Evolutionary conservation across 768 basidiomycete species (phyloP), one percentile per base, ranked within the genome.

Genomic region (Phlebiopsis flavidoalba): DNA sequence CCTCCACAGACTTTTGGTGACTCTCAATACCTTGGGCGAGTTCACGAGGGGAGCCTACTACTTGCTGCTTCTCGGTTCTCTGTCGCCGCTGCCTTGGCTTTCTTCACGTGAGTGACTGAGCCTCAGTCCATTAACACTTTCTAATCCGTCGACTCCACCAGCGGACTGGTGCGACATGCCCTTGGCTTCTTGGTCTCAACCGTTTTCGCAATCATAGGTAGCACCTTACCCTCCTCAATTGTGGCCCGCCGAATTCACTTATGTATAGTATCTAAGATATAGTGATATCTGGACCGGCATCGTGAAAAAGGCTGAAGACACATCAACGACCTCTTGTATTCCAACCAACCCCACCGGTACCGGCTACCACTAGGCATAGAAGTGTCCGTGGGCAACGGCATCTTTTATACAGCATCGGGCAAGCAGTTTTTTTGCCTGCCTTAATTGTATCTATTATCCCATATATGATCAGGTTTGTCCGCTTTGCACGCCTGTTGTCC

Each of bases 231-330:
- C 70, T 91, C 51, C 77, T 93, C 53, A n/a, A 83, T 87, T 46
- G 88, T 83, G 24, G 85, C 85, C n/a, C n/a, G n/a, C n/a, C n/a
- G n/a, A n/a, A n/a, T n/a, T n/a, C n/a, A n/a, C n/a, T n/a, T n/a
- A n/a, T n/a, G n/a, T n/a, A n/a, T n/a, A n/a, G n/a, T n/a, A n/a
- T n/a, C n/a, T n/a, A n/a, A n/a, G n/a, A n/a, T n/a, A n/a, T n/a
- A 15, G 79, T 83, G n/a, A n/a, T 49, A 84, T 92, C 61, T 93
- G 91, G 91, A 91, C 91, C 5, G 80, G 84, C 49, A 77, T 91
- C 54, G 78, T 93, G 54, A 81, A 85, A 64, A 87, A 86, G 67
- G 76, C 81, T 0, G 76, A 85, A 66, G 73, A 74, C 15, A 74
- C 15, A 76, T 93, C 63, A 91, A 91, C 67, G 68, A 73, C 26